Conservation (phyloP, 2,329 filamentous ascomycete genomes). For the Curvularia sp. region DNA sequence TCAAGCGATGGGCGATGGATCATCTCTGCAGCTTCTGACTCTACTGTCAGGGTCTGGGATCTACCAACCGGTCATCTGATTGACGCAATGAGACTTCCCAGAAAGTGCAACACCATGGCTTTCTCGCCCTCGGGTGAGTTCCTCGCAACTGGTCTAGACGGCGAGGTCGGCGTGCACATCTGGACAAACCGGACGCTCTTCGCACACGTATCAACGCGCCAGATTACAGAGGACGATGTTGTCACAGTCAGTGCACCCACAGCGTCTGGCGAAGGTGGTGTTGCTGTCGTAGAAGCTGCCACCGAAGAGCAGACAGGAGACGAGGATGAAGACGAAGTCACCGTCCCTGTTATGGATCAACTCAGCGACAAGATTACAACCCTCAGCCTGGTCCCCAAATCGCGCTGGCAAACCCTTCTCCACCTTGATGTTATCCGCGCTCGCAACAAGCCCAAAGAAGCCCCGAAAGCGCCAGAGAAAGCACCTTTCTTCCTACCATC, state of each 20-base stretch:
- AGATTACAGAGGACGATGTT: conserved; percentile 81
- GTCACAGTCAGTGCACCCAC: conserved; percentile 71
- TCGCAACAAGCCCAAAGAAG: conserved; percentile 91
- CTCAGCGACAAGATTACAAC: conserved; percentile 84
- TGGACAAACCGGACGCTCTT: conserved; percentile 97
- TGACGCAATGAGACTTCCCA: conserved; percentile 83
- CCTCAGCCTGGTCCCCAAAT: conserved; percentile 86
- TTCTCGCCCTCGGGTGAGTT: conserved; percentile 93
- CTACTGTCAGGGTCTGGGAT: conserved; percentile 88
- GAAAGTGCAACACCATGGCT: conserved; percentile 80
- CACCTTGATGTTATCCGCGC: conserved; percentile 89
- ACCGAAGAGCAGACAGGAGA: conserved; percentile 63
- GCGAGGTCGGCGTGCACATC: conserved; percentile 84
- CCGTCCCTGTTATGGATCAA: conserved; percentile 70
- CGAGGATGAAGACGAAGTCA: conserved; percentile 52
- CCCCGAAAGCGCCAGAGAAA: conserved; percentile 90
- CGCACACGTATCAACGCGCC: conserved; percentile 83
- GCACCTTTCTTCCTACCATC: conserved; percentile 94
- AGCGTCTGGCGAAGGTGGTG: conserved; percentile 81
- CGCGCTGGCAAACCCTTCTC: conserved; percentile 91
- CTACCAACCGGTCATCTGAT: conserved; percentile 94
- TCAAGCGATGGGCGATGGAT: conserved; percentile 95
- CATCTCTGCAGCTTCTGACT: conserved; percentile 82
- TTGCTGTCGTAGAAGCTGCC: conserved; percentile 77
- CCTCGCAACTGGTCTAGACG: conserved; percentile 85